These are phyloP conservation scores for Penicillium tannophilum DNA, from an alignment of 495 filamentous ascomycete species.

Conservation along the genomic window DNA sequence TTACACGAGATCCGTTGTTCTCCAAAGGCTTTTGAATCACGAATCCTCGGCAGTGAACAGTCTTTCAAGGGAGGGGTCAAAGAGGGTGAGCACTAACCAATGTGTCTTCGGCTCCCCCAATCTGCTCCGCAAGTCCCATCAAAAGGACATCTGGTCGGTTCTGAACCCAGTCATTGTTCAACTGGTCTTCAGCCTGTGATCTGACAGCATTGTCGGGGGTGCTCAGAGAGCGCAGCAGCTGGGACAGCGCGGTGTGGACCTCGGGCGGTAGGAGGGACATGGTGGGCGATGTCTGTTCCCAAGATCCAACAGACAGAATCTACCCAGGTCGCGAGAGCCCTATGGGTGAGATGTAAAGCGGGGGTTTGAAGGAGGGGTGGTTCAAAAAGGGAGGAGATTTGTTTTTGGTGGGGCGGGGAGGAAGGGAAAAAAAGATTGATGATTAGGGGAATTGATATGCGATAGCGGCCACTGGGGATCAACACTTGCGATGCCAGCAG, in stretches of 20 bases:
- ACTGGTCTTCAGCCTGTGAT: conserved; percentile 81
- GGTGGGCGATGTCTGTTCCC: conserved; percentile 37
- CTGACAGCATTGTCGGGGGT: conserved; percentile 88
- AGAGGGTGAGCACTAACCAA: conserved; percentile 53
- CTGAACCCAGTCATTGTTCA: conserved; percentile 86
- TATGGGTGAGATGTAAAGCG: conserved; percentile 28
- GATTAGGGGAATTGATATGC: conserved; percentile 33
- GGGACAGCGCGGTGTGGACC: conserved; percentile 75
- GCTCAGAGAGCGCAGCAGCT: conserved; percentile 83
- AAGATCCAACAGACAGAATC: conserved; percentile 32
- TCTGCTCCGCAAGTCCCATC: conserved; percentile 93
- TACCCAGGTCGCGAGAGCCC: conserved; percentile 29
- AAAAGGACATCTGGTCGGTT: conserved; percentile 80
- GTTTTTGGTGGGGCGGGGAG: conserved; percentile 36
- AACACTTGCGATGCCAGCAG: neutral
- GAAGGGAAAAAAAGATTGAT: conserved; percentile 36
- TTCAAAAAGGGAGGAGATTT: conserved; percentile 34
- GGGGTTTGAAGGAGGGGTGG: conserved; percentile 27
- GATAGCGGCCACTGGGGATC: conserved; percentile 16
- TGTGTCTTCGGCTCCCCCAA: conserved; percentile 68
- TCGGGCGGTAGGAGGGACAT: conserved; percentile 89
- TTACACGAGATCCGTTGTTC: neutral
- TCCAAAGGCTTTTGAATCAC: neutral
- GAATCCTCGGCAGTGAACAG: neutral
- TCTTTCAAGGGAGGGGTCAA: conserved; percentile 6